Evolutionary conservation across 192 early-diverging fungal genomes (phyloP), one percentile per base, ranked within the genome.

Genomic region (Thamnidium elegans): DNA sequence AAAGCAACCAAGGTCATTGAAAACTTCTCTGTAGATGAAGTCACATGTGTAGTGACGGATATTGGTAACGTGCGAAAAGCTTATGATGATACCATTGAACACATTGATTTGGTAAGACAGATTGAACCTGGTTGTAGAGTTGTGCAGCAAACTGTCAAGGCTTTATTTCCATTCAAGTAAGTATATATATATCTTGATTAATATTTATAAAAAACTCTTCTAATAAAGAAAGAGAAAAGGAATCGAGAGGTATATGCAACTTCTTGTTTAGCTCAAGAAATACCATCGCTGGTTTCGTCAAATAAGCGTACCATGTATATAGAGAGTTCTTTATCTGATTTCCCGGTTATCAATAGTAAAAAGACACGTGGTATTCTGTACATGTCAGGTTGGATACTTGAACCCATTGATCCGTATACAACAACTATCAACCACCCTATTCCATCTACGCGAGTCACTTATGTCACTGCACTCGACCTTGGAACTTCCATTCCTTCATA

Each of bases 1-100:
- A 76, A 79, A 60, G 77, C 71, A 6, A 70, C 75, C 20, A 82
- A 79, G 43, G 81, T 82, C n/a, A 79, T 82, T 7, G 81, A 82
- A 36, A 70, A 70, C 7, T 82, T 76, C 23, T 82, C 81, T 2
- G 52, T 78, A n/a, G 81, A 79, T 32, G 81, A 82, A 58, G 75
- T 82, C 26, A 68, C 76, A 3, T 71, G 78, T 0, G 76, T 82
- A 10, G 71, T 82, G 3, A 72, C 73, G 10, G 73, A 74, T n/a
- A 55, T 69, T 21, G 75, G 71, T 3, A 14, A 53, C 14, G 62
- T 72, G n/a, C 70, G 78, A 26, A 43, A 63, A n/a, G 56, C 59
- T 62, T 76, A 71, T 9, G 76, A 79, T 43, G 68, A 74, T 48
- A 45, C 77, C 0, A 66, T 78, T 44, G 75, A 78, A 10, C 46